Evolutionary conservation across 495 filamentous ascomycete genomes (phyloP), one percentile per base, ranked within the genome.

Genomic region (Talaromyces proteolyticus): DNA sequence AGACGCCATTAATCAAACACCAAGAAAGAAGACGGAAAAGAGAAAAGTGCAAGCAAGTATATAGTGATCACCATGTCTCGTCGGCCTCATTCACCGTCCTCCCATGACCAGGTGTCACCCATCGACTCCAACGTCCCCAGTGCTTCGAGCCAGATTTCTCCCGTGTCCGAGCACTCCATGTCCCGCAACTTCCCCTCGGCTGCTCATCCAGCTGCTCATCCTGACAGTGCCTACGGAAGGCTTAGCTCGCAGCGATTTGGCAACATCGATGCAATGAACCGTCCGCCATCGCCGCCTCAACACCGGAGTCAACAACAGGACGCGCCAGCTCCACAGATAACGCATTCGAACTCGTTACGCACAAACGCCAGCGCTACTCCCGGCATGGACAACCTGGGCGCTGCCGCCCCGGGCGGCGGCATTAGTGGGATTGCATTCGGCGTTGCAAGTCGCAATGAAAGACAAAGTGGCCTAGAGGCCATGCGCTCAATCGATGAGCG

Each of bases 401-500:
- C 84, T 21, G 65, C 73, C 38, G 87, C 87, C 11, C 78, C 77
- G 42, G 88, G 88, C 47, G 88, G 88, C 23, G 88, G 88, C 21
- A 86, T 91, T 61, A 77, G 85, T 16, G 87, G 85, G 21, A 83
- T 91, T 49, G 87, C 88, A 42, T 69, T 82, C 54, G 87, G 78
- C 43, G 80, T 90, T 50, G 88, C 87, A 4, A 87, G 87, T 48
- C 77, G 75, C 23, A 81, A 89, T 66, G 76, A 84, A 53, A 70
- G 87, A 51, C 78, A 88, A 54, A 88, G 85, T 66, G 88, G 86
- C 12, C 50, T 87, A 43, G 78, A 90, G 55, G 86, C 87, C 25
- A 68, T 86, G 49, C 73, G 70, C 68, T 73, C 63, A 47, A 65
- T 70, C 52, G 68, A 70, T 55, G 72, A 63, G 64, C 52, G 49